These are phyloP conservation scores for Testicularia cyperi DNA, from an alignment of 1,284 basidiomycete genomes.

Conservation along the genomic window DNA sequence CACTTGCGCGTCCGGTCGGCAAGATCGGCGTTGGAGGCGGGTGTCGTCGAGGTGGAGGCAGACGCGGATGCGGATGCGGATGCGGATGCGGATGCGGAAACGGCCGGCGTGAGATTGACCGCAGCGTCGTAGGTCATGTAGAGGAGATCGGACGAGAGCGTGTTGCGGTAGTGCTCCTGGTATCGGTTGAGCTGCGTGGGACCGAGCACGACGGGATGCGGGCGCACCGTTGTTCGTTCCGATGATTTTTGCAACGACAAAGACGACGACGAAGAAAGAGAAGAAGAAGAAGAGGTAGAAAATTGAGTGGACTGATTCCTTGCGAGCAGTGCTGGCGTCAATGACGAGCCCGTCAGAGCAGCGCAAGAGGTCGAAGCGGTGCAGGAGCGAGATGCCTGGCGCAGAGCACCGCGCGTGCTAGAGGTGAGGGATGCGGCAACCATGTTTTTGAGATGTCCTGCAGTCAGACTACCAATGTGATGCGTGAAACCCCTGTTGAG, in stretches of 20 bases:
- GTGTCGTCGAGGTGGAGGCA: slow-evolving; percentile 1
- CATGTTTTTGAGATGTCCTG: no score
- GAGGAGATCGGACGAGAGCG: slow-evolving; percentile 82
- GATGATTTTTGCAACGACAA: no score
- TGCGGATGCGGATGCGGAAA: slow-evolving; percentile 5
- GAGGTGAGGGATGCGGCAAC: no score
- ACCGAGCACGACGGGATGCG: slow-evolving; percentile 59
- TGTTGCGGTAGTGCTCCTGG: slow-evolving; percentile 78
- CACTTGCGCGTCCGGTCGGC: slow-evolving; percentile 65
- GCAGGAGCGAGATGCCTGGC: no score
- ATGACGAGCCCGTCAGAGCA: no score
- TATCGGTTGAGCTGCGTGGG: slow-evolving; percentile 74
- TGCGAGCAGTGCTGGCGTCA: no score
- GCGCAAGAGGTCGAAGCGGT: no score
- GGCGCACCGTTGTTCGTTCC: slow-evolving; percentile 43
- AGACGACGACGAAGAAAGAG: slow-evolving; percentile 6
- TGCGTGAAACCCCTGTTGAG: no score
- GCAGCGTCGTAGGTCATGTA: slow-evolving; percentile 82
- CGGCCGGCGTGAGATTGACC: slow-evolving; percentile 11
- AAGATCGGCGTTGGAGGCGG: slow-evolving; percentile 4
- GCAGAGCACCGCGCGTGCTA: no score
- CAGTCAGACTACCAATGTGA: no score
- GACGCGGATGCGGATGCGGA: slow-evolving; percentile 14
- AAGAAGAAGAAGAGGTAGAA: slow-evolving; percentile 2
- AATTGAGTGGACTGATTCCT: no score